Evolutionary conservation across 1,284 basidiomycete species (phyloP).

Genomic region (Cutaneotrichosporon dermatis): DNA sequence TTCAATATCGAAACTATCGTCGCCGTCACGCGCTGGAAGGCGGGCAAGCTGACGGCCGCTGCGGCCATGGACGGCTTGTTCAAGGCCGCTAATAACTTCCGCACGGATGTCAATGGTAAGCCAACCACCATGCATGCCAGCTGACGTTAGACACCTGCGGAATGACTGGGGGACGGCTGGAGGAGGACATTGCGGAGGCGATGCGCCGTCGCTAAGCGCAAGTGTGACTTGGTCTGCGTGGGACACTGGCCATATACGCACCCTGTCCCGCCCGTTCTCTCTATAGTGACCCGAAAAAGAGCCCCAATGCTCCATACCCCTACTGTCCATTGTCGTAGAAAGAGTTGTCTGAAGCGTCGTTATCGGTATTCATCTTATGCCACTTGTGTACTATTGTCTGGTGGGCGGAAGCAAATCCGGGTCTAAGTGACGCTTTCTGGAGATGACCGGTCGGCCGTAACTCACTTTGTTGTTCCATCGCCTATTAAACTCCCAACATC

Average conservation of each 20-base stretch:
- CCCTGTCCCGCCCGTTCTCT: too few relatives aligned
- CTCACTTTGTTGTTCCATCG: constrained; percentile 1
- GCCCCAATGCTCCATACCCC: too few relatives aligned
- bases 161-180: background rate
- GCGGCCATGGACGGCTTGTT: background rate
- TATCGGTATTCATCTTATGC: too few relatives aligned
- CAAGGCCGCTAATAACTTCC: background rate
- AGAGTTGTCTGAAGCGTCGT: too few relatives aligned
- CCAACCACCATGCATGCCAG: background rate
- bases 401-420: too few relatives aligned
- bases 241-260: too few relatives aligned
- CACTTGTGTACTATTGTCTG: too few relatives aligned
- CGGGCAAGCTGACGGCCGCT: background rate
- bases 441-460: background rate
- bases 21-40: background rate
- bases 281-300: too few relatives aligned
- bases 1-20: constrained; percentile 6
- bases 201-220: background rate
- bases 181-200: constrained; percentile 1
- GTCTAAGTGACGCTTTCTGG: too few relatives aligned
- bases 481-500: background rate
- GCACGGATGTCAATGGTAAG: background rate
- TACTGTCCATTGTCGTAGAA: too few relatives aligned
- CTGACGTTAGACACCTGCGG: constrained; percentile 1
- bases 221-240: too few relatives aligned